Evolutionary conservation across 1,284 basidiomycete species (phyloP).

Genomic region (Phellopilus nigrolimitatus): DNA sequence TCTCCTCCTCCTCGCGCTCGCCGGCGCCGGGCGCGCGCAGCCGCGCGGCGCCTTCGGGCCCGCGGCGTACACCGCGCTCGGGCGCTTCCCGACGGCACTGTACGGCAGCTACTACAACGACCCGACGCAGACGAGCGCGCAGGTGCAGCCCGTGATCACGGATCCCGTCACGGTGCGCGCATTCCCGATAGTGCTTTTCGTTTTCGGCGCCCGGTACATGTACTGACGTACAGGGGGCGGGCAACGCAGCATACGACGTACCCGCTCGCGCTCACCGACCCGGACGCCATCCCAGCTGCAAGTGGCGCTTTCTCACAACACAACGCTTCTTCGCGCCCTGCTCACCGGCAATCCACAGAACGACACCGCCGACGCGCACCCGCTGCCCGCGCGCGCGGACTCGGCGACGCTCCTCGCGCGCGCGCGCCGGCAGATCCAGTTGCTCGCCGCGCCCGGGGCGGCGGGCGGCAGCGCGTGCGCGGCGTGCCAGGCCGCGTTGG

Average conservation of each 20-base stretch:
- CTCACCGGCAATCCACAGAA: slow-evolving; percentile 25
- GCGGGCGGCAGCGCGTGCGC: slow-evolving; percentile 50
- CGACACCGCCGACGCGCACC: slow-evolving; percentile 58
- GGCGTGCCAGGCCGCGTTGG: slow-evolving; percentile 58
- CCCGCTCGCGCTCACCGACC: slow-evolving; percentile 54
- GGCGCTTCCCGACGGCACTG: slow-evolving; percentile 59
- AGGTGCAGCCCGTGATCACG: slow-evolving; percentile 66
- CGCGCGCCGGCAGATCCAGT: slow-evolving; percentile 50
- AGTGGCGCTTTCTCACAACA: background rate
- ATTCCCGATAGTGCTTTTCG: background rate
- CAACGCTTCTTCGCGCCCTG: background rate
- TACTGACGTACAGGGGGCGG: slow-evolving; percentile 10
- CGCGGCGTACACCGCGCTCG: slow-evolving; percentile 52
- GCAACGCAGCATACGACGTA: slow-evolving; percentile 33
- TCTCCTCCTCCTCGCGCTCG: background rate
- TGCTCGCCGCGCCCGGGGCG: slow-evolving; percentile 34
- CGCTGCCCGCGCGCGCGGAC: slow-evolving; percentile 51
- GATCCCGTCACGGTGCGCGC: slow-evolving; percentile 56
- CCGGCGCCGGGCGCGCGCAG: background rate
- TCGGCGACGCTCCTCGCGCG: slow-evolving; percentile 39
- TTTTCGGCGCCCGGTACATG: slow-evolving; percentile 5
- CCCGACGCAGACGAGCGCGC: slow-evolving; percentile 61
- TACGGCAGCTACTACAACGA: slow-evolving; percentile 61
- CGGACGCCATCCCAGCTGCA: slow-evolving; percentile 28
- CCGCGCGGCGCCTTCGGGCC: slow-evolving; percentile 27